These are phyloP conservation scores for Wallacemonas sp. DNA, from an alignment of 208 protist genomes.

Conservation along the genomic window DNA sequence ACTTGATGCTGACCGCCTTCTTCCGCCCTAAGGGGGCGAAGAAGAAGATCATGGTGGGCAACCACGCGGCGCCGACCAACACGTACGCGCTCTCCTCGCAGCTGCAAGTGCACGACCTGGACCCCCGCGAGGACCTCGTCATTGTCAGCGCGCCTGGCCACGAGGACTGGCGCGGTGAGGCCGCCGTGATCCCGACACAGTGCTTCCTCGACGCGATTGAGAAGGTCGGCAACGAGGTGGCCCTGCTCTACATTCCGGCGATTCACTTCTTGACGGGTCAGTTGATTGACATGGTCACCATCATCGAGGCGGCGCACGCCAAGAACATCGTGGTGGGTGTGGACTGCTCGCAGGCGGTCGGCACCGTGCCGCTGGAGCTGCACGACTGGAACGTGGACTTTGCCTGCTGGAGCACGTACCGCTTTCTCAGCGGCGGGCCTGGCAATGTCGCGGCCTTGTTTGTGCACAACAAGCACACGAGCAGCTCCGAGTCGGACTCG, in stretches of 20 bases:
- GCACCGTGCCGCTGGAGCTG: slow-evolving; percentile 92
- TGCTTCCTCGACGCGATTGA: slow-evolving; percentile 85
- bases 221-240: slow-evolving; percentile 83
- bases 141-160: slow-evolving; percentile 41
- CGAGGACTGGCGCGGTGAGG: slow-evolving; percentile 42
- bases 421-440: slow-evolving; percentile 95
- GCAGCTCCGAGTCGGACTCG: slow-evolving; percentile 27
- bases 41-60: slow-evolving; percentile 93
- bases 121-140: slow-evolving; percentile 56
- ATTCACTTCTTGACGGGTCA: slow-evolving; percentile 96
- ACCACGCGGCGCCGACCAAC: slow-evolving; percentile 68
- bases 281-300: slow-evolving; percentile 91
- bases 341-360: slow-evolving; percentile 95
- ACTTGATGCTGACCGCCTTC: slow-evolving; percentile 91
- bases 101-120: slow-evolving; percentile 80
- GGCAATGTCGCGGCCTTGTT: slow-evolving; percentile 90
- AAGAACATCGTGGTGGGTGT: slow-evolving; percentile 89
- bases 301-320: slow-evolving; percentile 84
- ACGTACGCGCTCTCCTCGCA: slow-evolving; percentile 90
- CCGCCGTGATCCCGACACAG: slow-evolving; percentile 61
- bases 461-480: slow-evolving; percentile 88
- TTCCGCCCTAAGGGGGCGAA: slow-evolving; percentile 87
- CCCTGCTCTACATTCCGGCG: slow-evolving; percentile 84
- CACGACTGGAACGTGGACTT: slow-evolving; percentile 97
- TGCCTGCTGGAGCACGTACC: slow-evolving; percentile 96